Percentiles rank a stretch among this genome's conserved stretches.
Conservation (phyloP, 2,329 filamentous ascomycete genomes). For the Calonectria honghensis region DNA sequence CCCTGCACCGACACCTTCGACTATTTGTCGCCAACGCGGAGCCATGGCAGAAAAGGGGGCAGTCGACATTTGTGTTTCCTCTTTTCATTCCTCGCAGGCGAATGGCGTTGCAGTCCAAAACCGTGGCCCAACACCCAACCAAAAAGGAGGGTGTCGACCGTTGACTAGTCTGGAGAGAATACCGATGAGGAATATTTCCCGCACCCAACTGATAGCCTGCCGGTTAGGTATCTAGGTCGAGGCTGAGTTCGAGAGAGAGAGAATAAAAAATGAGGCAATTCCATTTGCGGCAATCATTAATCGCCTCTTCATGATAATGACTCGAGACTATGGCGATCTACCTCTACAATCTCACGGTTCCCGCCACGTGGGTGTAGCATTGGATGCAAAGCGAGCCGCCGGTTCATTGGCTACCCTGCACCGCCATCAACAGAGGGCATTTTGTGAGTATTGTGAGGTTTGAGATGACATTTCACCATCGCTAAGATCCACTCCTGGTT, state of each 20-base stretch:
- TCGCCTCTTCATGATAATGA: conserved; percentile 20
- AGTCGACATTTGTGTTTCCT: conserved; percentile 7
- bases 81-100: conserved; percentile 21
- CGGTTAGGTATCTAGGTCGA: conserved; percentile 3
- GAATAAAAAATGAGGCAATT: conserved; percentile 14
- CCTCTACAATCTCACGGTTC: conserved; percentile 19
- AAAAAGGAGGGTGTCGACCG: conserved; percentile 21
- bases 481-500: conserved; percentile 11
- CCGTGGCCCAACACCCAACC: conserved; percentile 1
- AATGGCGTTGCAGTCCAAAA: conserved; percentile 16
- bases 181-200: conserved; percentile 39
- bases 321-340: conserved; percentile 1
- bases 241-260: neutral
- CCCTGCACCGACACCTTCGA: conserved; percentile 19
- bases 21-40: conserved; percentile 4
- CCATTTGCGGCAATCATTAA: neutral
- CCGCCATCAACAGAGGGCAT: neutral
- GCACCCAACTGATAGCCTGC: conserved; percentile 31
- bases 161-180: conserved; percentile 22
- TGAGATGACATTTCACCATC: neutral
- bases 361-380: conserved; percentile 53
- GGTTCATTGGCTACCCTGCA: conserved; percentile 36
- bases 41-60: conserved; percentile 30
- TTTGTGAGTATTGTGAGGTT: neutral
- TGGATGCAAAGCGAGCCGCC: conserved; percentile 44